Base-by-base conservation (phyloP, 129 eudicot species). In the Rutidosis leptorrhynchoides region DNA sequence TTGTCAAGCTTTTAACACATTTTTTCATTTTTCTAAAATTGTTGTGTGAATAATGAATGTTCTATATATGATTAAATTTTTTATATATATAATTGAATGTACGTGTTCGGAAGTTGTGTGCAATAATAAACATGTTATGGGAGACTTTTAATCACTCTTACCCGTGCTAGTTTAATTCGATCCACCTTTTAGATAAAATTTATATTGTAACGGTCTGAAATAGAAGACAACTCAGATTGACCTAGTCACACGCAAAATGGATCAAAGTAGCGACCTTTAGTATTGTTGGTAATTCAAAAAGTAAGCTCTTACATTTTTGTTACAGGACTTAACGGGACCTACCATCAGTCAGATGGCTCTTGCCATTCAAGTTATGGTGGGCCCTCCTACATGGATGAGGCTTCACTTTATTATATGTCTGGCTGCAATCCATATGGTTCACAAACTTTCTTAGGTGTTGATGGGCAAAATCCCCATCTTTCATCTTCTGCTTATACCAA, bases 401-500 rank as follows among this genome's bases (percentile, higher is more conserved):
- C 76, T 55, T 83, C 87, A 10, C 82, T 83, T 17, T 82, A 84
- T 70, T 87, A 68, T 45, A 58, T 77, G 68, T 89, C 83, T 19
- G 83, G 95, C 62, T 84, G 80, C 77, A 79, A 64, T 64, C 79
- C 91, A 20, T 80, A 78, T 57, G 55, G 73, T 26, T 16, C 77
- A 33, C 84, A 84, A 62, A 48, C 83, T 30, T 80, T 14, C 45
- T 43, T 71, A 61, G 78, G 88, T 51, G 80, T 70, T 55, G 87
- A 83, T 22, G 86, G 87, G 62, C 82, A 82, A 58, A 82, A 61
- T 43, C 68, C 80, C n/a, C 77, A 83, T 68, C 70, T 40, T 53
- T 61, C 80, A 1, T 82, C 87, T 71, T 63, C 82, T 16, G 55
- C 83, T 25, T 82, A 78, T 68, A 64, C 54, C 68, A 79, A 78